These are phyloP conservation scores for Paecilomyces sp. DNA, from an alignment of 2,329 filamentous ascomycete genomes.

Conservation along the genomic window DNA sequence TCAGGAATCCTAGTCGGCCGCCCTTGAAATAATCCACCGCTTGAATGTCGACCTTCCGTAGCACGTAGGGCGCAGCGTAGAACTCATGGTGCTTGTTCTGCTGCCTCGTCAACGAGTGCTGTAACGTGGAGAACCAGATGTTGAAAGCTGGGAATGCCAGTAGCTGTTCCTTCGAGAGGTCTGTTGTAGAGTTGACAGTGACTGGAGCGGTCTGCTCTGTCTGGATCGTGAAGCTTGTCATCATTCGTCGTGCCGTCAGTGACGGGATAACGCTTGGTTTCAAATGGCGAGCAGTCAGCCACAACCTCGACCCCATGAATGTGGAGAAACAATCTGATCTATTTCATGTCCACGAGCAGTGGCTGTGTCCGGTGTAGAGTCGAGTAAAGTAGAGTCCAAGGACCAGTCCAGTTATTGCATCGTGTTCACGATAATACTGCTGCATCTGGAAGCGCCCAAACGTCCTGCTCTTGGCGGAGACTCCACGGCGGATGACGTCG, in stretches of 20 bases:
- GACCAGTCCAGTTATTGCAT: not conserved
- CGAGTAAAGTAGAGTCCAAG: no score
- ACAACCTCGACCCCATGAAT: slow-evolving; percentile 7
- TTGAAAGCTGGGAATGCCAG: slow-evolving; percentile 48
- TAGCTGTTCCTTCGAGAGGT: slow-evolving; percentile 39
- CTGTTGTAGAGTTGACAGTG: slow-evolving; percentile 35
- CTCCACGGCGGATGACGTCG: not conserved
- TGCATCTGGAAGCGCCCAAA: not conserved
- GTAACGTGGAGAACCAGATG: slow-evolving; percentile 46
- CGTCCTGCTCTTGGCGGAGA: not conserved
- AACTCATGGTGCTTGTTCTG: slow-evolving; percentile 42
- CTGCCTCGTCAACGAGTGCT: slow-evolving; percentile 43
- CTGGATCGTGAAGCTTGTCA: slow-evolving; percentile 38
- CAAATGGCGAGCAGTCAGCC: slow-evolving; percentile 7
- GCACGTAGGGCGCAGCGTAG: slow-evolving; percentile 43
- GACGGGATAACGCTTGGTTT: not conserved
- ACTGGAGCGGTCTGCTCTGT: slow-evolving; percentile 23
- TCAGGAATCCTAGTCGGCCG: slow-evolving; percentile 48
- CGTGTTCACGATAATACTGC: not conserved
- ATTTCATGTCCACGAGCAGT: not conserved
- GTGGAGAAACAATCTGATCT: not conserved
- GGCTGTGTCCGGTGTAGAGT: not conserved
- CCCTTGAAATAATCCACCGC: slow-evolving; percentile 47
- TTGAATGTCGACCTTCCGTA: slow-evolving; percentile 48
- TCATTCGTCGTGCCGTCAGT: slow-evolving; percentile 12